These are phyloP conservation scores for Angomonas desouzai DNA, from an alignment of 208 protist genomes.

Conservation along the genomic window DNA sequence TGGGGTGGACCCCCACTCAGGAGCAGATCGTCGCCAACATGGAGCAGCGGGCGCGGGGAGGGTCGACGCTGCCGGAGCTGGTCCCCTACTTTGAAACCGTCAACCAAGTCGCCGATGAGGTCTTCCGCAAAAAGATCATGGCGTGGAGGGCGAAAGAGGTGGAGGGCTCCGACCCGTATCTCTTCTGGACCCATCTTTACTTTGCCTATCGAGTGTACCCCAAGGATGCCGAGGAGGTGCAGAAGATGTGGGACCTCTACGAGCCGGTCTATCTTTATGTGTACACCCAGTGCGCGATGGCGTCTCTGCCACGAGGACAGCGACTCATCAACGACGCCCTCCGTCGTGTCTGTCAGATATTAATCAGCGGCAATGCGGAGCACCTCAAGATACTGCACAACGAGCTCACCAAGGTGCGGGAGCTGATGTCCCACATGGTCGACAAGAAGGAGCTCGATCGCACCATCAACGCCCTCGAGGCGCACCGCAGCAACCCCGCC, in stretches of 20 bases:
- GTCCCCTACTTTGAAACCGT: conserved; percentile 55
- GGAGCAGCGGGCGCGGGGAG: conserved; percentile 60
- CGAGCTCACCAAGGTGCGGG: conserved; percentile 75
- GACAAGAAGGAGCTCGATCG: conserved; percentile 72
- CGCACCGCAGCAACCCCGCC: conserved; percentile 46
- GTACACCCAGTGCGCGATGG: conserved; percentile 80
- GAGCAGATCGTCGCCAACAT: conserved; percentile 65
- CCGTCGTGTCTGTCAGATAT: conserved; percentile 81
- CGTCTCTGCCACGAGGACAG: conserved; percentile 56
- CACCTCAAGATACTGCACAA: conserved; percentile 58
- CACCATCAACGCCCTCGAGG: conserved; percentile 69
- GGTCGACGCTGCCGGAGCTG: conserved; percentile 45
- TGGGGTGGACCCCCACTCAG: conserved; percentile 49
- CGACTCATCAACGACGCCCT: conserved; percentile 79
- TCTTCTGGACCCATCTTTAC: conserved; percentile 87
- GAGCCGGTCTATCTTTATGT: conserved; percentile 80
- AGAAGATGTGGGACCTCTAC: conserved; percentile 80
- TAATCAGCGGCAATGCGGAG: conserved; percentile 47
- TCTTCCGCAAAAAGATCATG: conserved; percentile 74
- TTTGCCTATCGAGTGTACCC: conserved; percentile 84
- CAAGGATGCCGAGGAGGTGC: conserved; percentile 56
- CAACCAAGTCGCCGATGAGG: conserved; percentile 59
- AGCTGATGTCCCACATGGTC: conserved; percentile 78
- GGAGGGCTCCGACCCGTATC: conserved; percentile 72
- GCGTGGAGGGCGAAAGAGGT: conserved; percentile 69